Base-by-base conservation (phyloP, 1,284 basidiomycete genomes). In the Abortiporus biennis region DNA sequence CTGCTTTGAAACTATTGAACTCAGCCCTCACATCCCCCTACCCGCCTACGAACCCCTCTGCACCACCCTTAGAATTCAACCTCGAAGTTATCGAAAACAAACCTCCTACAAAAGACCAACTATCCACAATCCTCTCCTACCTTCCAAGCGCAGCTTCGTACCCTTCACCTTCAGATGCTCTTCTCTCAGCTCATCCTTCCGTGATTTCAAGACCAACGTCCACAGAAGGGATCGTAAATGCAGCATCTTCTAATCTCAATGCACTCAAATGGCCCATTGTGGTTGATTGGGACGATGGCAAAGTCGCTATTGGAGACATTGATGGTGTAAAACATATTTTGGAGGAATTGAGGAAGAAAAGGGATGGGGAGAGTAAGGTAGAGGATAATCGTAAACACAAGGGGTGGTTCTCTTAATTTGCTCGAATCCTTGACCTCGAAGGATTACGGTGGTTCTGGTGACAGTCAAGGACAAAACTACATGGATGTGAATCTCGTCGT, bases 191-290 rank as follows among this genome's bases (percentile, higher is more conserved):
- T 0, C 79, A 81, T 47, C 77, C 75, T 3, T 8, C 36, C 2
- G 24, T 19, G 27, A 17, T 29, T 22, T 35, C 29, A 11, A 59
- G 62, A 30, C 66, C 77, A 0, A 58, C 66, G 29, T 68, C 55
- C 17, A 53, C 72, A 1, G 58, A 68, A 15, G 72, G 59, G n/a
- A 63, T 86, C 3, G 62, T 63, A 1, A 62, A 69, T 25, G 63
- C 84, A 6, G 82, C 69, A 0, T 49, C 60, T 22, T 64, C 67
- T 54, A 78, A 80, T 40, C 80, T 78, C 0, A 68, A 64, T 12
- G 72, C 70, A 12, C 55, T 86, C 47, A 85, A 79, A 53, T 88
- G 83, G 82, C 85, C 85, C 0, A 72, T 88, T 36, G 82, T 88
- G 1, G 85, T 88, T 2, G 78, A 88, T 51, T 88, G 85, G 85